Conservation (phyloP, 257 asterid species). For the Echites panduratus region DNA sequence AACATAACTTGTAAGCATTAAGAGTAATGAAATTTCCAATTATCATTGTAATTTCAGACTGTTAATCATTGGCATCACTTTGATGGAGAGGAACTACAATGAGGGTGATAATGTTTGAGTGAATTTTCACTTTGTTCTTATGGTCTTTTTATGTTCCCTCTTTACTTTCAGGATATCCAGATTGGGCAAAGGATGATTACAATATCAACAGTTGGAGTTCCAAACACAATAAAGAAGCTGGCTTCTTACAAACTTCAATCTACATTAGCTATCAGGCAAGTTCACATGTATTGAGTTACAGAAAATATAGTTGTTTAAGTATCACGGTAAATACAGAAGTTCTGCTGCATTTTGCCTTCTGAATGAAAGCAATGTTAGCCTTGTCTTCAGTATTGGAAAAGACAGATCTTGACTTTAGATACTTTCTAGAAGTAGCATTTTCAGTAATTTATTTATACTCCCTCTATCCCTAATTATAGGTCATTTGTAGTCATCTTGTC, state of each 20-base stretch:
- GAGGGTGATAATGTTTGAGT: neutral
- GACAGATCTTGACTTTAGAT: neutral
- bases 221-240: constrained; percentile 77
- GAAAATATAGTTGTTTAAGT: too few species aligned
- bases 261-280: constrained; percentile 85
- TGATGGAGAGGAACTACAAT: neutral
- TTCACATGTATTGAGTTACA: neutral
- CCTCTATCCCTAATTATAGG: too few species aligned
- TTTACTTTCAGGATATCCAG: constrained; percentile 57
- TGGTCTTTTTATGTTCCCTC: constrained; percentile 8
- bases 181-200: constrained; percentile 99
- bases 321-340: too few species aligned
- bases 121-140: constrained; percentile 4
- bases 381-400: neutral
- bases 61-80: neutral
- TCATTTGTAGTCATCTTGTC: too few species aligned
- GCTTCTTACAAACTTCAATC: constrained; percentile 95
- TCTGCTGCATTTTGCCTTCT: neutral
- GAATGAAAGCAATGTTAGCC: neutral
- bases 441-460: constrained; percentile 2
- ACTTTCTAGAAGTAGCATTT: neutral
- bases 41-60: neutral
- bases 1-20: neutral
- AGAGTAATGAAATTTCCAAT: neutral
- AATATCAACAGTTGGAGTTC: constrained; percentile 94